phyloP scores from a whole-genome alignment of 2,329 filamentous ascomycete genomes.

The Cercospora zeae-maydis region DNA sequence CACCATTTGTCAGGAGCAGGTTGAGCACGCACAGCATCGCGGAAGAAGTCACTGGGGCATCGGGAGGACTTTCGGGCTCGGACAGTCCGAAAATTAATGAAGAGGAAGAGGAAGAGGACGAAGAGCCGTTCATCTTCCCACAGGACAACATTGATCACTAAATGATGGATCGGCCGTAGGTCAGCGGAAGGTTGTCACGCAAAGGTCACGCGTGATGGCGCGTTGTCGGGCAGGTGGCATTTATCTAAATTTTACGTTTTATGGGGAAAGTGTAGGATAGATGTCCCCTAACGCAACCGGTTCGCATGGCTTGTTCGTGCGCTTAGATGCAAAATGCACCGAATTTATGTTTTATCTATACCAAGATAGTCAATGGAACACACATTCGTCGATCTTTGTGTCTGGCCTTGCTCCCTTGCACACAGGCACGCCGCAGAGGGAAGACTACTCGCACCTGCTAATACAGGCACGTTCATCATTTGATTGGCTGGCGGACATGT shows the following conservation, averaged over 20 bases:
- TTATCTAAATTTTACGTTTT: not conserved
- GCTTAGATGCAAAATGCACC: not conserved
- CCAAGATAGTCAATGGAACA: too few species aligned
- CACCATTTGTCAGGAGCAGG: slow-evolving; percentile 88
- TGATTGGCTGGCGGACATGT: not conserved
- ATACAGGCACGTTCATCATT: not conserved
- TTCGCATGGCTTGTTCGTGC: not conserved
- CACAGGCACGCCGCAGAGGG: too few species aligned
- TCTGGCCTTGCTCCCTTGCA: too few species aligned
- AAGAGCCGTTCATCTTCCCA: slow-evolving; percentile 33
- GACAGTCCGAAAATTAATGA: slow-evolving; percentile 24
- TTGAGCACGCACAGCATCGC: slow-evolving; percentile 85
- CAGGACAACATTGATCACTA: slow-evolving; percentile 23
- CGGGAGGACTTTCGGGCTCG: slow-evolving; percentile 22
- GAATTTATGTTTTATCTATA: not conserved
- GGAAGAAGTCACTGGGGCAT: slow-evolving; percentile 46
- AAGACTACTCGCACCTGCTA: not conserved
- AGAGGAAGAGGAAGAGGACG: slow-evolving; percentile 28
- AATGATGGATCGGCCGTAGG: not conserved
- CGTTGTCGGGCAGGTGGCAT: not conserved
- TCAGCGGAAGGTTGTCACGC: slow-evolving; percentile 10
- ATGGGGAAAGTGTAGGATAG: not conserved
- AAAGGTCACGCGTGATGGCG: not conserved
- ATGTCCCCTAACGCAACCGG: not conserved
- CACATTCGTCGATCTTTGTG: too few species aligned